Evolutionary conservation across 345 rosid species (phyloP).

Genomic region (Erysimum cheiranthoides): DNA sequence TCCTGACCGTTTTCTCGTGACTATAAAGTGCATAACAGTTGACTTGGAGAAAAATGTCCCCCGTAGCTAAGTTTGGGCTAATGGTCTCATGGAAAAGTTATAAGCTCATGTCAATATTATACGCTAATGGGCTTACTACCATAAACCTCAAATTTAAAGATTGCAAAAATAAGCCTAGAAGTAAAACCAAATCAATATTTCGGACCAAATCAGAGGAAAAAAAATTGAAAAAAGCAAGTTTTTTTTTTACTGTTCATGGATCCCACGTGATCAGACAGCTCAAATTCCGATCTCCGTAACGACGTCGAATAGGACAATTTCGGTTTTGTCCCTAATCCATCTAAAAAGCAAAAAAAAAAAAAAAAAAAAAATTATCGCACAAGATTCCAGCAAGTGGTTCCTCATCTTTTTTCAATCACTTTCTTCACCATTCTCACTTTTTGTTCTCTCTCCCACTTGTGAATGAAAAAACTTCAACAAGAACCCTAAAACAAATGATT

Average conservation of each 20-base stretch:
- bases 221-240: neutral
- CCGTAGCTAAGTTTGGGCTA: no score
- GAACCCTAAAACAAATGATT: slow-evolving; percentile 33
- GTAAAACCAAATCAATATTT: neutral
- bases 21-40: no score
- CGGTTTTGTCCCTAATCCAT: slow-evolving; percentile 33
- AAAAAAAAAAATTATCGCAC: slow-evolving; percentile 25
- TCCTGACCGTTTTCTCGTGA: no score
- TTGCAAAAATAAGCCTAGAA: neutral
- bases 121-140: neutral
- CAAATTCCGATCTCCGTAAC: slow-evolving; percentile 42
- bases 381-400: slow-evolving; percentile 45
- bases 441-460: slow-evolving; percentile 10
- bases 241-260: slow-evolving; percentile 33
- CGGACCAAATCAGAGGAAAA: slow-evolving; percentile 21
- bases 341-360: no score
- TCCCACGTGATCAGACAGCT: slow-evolving; percentile 47
- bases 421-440: slow-evolving; percentile 23
- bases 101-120: no score
- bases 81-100: no score
- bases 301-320: slow-evolving; percentile 43
- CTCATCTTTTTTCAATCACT: slow-evolving; percentile 40
- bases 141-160: neutral
- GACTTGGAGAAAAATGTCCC: no score
- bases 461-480: neutral